Conservation (phyloP, 2,329 filamentous ascomycete species). For the Penicillium crustosum region DNA sequence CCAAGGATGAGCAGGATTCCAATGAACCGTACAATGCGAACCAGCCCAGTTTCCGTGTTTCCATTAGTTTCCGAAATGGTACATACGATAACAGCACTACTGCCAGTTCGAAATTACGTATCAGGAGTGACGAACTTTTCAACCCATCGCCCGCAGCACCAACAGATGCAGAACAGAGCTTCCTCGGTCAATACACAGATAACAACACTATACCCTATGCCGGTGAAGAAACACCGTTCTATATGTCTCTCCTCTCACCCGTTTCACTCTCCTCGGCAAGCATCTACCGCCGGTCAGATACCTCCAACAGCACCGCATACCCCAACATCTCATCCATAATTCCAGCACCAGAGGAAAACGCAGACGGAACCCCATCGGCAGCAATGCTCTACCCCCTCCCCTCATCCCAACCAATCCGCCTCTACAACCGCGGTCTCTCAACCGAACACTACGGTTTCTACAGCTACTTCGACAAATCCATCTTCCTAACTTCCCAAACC, state of each 20-base stretch:
- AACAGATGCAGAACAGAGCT: constrained; percentile 67
- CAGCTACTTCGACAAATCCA: constrained; percentile 82
- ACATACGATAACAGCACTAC: constrained; percentile 63
- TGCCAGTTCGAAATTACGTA: constrained; percentile 38
- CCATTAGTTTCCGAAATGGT: constrained; percentile 64
- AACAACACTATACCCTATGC: constrained; percentile 68
- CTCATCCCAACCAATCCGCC: constrained; percentile 70
- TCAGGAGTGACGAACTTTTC: constrained; percentile 38
- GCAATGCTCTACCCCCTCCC: constrained; percentile 71
- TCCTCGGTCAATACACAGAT: constrained; percentile 85
- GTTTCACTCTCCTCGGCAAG: constrained; percentile 42
- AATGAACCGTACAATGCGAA: constrained; percentile 63
- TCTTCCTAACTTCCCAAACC: constrained; percentile 66
- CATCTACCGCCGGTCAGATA: constrained; percentile 37
- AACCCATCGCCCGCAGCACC: constrained; percentile 50
- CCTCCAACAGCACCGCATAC: constrained; percentile 28
- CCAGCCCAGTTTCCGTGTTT: constrained; percentile 75
- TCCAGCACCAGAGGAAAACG: constrained; percentile 61
- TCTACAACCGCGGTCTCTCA: constrained; percentile 77
- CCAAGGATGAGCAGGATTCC: constrained; percentile 70
- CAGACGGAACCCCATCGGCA: constrained; percentile 70
- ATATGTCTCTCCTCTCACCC: constrained; percentile 66
- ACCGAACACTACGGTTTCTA: constrained; percentile 95
- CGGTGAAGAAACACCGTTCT: constrained; percentile 86
- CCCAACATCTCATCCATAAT: constrained; percentile 57